Conservation (phyloP, 2,329 filamentous ascomycete genomes). For the Aspergillus floridensis region DNA sequence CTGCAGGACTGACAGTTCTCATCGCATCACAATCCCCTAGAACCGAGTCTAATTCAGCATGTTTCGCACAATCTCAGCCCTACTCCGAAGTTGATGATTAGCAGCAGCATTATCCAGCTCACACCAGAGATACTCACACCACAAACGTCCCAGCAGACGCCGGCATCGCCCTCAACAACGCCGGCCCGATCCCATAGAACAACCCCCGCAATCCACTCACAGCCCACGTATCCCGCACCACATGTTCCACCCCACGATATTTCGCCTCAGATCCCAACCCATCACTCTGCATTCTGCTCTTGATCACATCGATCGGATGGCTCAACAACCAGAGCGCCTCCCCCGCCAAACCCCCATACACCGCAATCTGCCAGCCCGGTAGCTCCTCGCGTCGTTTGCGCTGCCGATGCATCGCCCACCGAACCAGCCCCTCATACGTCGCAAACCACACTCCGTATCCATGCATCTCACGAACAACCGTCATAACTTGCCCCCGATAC, state of each 20-base stretch:
- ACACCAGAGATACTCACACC: constrained; percentile 54
- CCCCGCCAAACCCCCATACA: constrained; percentile 88
- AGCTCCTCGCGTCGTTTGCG: constrained; percentile 70
- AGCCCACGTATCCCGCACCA: constrained; percentile 73
- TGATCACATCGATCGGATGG: constrained; percentile 92
- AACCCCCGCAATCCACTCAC: constrained; percentile 75
- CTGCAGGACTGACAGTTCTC: no score
- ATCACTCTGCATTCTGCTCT: constrained; percentile 98
- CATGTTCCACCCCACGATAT: constrained; percentile 77
- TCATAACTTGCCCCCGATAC: constrained; percentile 84
- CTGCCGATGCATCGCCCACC: constrained; percentile 87
- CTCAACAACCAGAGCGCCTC: constrained; percentile 86
- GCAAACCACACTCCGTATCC: constrained; percentile 94
- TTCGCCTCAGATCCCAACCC: constrained; percentile 68
- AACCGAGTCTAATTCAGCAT: not conserved
- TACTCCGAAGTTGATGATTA: not conserved
- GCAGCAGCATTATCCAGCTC: not conserved
- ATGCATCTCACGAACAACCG: constrained; percentile 78
- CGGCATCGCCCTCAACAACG: constrained; percentile 88
- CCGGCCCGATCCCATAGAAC: constrained; percentile 87
- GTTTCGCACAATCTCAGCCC: not conserved
- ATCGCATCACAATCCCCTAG: no score
- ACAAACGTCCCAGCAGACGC: constrained; percentile 87
- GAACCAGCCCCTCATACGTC: constrained; percentile 58
- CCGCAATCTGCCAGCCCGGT: constrained; percentile 74